A percentile compares a stretch with the other conserved stretches of the same genome.
Evolutionary conservation across 805 yeast genomes (phyloP).

Genomic region (Ogataea trehaloabstinens): DNA sequence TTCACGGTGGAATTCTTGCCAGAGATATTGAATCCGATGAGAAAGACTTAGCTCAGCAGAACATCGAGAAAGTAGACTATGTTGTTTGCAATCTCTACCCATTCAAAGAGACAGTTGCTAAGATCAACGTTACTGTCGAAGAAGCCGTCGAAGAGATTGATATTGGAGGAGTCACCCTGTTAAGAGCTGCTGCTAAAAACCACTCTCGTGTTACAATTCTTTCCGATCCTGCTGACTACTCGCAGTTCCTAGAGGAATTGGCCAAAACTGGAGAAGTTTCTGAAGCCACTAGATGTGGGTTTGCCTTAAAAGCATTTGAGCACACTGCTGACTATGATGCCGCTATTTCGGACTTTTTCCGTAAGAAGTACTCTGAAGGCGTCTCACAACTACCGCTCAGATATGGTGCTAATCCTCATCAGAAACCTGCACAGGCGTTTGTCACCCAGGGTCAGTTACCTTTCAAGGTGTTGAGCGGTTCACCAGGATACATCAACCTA

Average conservation of each 20-base stretch:
- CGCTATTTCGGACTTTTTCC: slow-evolving; percentile 93
- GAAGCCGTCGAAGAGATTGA: slow-evolving; percentile 99
- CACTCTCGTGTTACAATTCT: slow-evolving; percentile 94
- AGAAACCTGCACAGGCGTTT: slow-evolving; percentile 97
- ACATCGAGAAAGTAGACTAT: slow-evolving; percentile 92
- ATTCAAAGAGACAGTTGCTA: slow-evolving; percentile 94
- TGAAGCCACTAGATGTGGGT: slow-evolving; percentile 68
- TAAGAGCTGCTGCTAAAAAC: slow-evolving; percentile 98
- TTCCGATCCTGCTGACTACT: slow-evolving; percentile 92
- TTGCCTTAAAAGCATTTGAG: slow-evolving; percentile 96
- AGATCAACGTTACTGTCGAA: slow-evolving; percentile 89
- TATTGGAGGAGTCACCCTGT: slow-evolving; percentile 95
- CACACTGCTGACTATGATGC: slow-evolving; percentile 98
- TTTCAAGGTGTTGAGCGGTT: slow-evolving; percentile 88
- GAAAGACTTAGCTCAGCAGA: slow-evolving; percentile 80
- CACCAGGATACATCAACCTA: slow-evolving; percentile 97
- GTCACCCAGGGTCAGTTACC: slow-evolving; percentile 87
- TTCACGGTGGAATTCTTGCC: slow-evolving; percentile 96
- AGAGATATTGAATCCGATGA: slow-evolving; percentile 90
- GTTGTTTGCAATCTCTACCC: slow-evolving; percentile 98
- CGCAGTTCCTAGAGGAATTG: slow-evolving; percentile 81
- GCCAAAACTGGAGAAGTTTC: slow-evolving; percentile 63
- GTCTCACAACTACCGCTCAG: slow-evolving; percentile 87
- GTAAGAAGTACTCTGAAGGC: slow-evolving; percentile 94
- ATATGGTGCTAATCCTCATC: slow-evolving; percentile 99